phyloP scores from a whole-genome alignment of 2,329 filamentous ascomycete genomes.

The Intubia oerlemansii region DNA sequence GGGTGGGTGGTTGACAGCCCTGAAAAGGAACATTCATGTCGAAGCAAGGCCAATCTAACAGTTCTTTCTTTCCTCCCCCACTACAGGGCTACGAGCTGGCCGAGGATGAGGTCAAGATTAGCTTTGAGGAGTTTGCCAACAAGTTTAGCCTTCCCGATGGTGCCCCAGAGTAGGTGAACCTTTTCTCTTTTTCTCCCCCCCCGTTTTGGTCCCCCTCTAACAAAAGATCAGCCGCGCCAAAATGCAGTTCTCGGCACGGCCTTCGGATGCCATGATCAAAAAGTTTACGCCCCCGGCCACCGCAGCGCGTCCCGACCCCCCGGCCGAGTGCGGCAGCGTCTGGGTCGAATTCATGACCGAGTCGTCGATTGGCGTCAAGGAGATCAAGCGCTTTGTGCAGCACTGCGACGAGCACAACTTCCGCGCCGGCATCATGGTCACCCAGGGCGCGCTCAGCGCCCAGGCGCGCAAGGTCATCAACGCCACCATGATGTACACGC shows the following conservation, averaged over 20 bases:
- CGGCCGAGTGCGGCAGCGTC: constrained; percentile 62
- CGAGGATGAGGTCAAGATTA: constrained; percentile 73
- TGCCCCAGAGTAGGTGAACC: constrained; percentile 47
- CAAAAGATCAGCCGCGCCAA: constrained; percentile 44
- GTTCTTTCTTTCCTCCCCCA: no score
- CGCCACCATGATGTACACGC: constrained; percentile 50
- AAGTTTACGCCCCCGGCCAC: constrained; percentile 62
- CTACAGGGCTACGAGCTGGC: constrained; percentile 75
- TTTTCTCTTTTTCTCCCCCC: constrained; percentile 1
- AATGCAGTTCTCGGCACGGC: constrained; percentile 76
- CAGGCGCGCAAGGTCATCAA: constrained; percentile 75
- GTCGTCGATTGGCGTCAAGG: constrained; percentile 65
- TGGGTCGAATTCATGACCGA: constrained; percentile 82
- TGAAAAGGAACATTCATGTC: no score
- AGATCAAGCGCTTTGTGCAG: constrained; percentile 77
- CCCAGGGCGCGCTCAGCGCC: constrained; percentile 59
- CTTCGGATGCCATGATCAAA: constrained; percentile 62
- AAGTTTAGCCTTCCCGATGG: constrained; percentile 56
- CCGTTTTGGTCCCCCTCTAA: neutral
- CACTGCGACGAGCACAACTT: constrained; percentile 61
- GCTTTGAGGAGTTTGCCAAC: constrained; percentile 57
- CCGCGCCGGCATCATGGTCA: constrained; percentile 81
- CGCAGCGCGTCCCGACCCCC: constrained; percentile 45
- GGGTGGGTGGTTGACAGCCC: constrained; percentile 35
- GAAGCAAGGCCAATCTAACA: no score